These are phyloP conservation scores for Phycomyces blakesleeanus DNA, from an alignment of 192 early-diverging fungal species.

Conservation along the genomic window DNA sequence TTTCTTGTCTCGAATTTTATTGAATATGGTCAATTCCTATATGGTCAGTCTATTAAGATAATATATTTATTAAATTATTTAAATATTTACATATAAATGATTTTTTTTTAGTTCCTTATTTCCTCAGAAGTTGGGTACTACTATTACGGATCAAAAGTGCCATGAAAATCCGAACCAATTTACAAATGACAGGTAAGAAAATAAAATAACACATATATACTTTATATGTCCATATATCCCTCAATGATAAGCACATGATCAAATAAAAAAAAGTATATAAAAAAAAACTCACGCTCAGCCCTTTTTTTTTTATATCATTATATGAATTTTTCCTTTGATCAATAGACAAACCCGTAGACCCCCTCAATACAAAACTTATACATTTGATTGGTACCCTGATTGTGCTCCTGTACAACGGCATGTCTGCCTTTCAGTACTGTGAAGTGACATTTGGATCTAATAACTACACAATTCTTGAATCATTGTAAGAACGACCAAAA, in stretches of 20 bases:
- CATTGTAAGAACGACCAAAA: constrained; percentile 39
- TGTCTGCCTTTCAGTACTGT: constrained; percentile 54
- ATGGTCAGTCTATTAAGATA: constrained; percentile 16
- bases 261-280: not conserved
- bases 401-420: constrained; percentile 52
- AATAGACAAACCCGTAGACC: constrained; percentile 45
- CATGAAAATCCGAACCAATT: constrained; percentile 48
- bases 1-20: constrained; percentile 45
- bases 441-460: constrained; percentile 46
- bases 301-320: no score
- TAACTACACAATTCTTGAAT: constrained; percentile 21
- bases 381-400: constrained; percentile 49
- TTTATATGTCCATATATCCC: no score
- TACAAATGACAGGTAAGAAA: constrained; percentile 39
- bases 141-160: constrained; percentile 49
- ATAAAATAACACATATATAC: no score
- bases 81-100: no score
- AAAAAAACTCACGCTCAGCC: not conserved
- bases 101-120: constrained; percentile 5
- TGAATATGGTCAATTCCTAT: constrained; percentile 40
- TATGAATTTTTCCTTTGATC: not conserved
- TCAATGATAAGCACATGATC: no score
- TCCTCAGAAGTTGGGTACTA: constrained; percentile 39
- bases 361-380: constrained; percentile 49
- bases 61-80: no score